Conservation (phyloP, 1,284 basidiomycete species). For the Ceratobasidium sp. region DNA sequence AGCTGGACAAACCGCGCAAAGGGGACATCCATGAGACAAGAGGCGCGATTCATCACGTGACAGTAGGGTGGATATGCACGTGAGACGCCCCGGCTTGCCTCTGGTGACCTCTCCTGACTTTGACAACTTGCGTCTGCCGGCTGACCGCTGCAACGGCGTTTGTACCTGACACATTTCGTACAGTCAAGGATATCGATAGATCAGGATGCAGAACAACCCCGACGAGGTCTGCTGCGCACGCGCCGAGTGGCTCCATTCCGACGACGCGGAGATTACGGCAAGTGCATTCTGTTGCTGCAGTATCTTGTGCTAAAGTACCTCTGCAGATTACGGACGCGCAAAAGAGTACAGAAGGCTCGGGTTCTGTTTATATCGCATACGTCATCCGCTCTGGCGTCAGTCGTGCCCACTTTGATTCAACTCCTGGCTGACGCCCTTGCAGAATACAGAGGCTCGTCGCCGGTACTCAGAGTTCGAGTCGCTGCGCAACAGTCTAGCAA, state of each 20-base stretch:
- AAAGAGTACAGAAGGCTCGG: conserved; percentile 89
- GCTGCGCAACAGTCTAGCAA: conserved; percentile 81
- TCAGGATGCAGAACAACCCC: conserved; percentile 47
- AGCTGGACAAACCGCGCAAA: not conserved
- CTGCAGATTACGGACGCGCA: conserved; percentile 88
- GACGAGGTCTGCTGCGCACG: conserved; percentile 76
- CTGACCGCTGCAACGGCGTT: conserved; percentile 2
- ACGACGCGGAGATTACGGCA: conserved; percentile 82
- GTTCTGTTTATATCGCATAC: conserved; percentile 93
- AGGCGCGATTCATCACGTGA: not conserved
- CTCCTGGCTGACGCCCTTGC: conserved; percentile 34
- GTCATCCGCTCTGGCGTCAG: conserved; percentile 90
- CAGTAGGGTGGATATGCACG: not conserved
- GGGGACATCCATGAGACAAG: not conserved
- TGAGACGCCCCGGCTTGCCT: not conserved
- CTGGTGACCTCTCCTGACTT: conserved; percentile 15
- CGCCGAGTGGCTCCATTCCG: conserved; percentile 77
- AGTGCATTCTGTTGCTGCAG: conserved; percentile 47
- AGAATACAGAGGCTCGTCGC: conserved; percentile 86
- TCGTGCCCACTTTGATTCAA: conserved; percentile 39
- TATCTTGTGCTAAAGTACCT: conserved; percentile 12
- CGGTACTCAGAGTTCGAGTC: conserved; percentile 99
- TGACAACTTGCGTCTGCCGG: not conserved
- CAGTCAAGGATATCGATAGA: not conserved
- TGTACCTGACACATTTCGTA: too few relatives aligned